Conservation (phyloP, 2,329 filamentous ascomycete species). For the Aspergillus oerlinghausenensis region DNA sequence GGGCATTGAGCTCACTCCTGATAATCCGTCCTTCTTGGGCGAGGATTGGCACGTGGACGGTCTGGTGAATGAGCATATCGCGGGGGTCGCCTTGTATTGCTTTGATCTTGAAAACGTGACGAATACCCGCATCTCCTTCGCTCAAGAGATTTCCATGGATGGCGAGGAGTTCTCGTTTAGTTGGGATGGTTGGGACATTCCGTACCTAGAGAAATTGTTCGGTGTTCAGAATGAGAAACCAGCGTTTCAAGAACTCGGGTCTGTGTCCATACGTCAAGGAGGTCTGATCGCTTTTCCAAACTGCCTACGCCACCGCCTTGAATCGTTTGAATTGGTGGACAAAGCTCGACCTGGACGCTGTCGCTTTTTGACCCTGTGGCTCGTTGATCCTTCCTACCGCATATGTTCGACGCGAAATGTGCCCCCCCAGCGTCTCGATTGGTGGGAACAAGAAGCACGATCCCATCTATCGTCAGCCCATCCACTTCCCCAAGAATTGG, state of each 20-base stretch:
- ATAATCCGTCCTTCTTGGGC: conserved; percentile 5
- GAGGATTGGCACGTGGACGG: conserved; percentile 11
- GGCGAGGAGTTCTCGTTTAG: neutral
- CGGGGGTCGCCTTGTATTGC: conserved; percentile 1
- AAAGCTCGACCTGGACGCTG: conserved; percentile 6
- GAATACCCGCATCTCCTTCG: conserved; percentile 6
- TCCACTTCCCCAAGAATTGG: neutral
- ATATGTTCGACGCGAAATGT: conserved; percentile 12
- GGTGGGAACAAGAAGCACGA: conserved; percentile 1
- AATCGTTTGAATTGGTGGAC: conserved; percentile 7
- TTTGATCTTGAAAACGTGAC: conserved; percentile 9
- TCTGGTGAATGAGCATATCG: conserved; percentile 8
- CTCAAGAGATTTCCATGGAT: neutral
- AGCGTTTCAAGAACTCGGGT: conserved; percentile 8
- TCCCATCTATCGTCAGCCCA: neutral
- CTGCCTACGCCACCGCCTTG: conserved; percentile 6
- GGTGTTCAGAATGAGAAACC: neutral
- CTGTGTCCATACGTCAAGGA: conserved; percentile 6
- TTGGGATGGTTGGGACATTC: conserved; percentile 4
- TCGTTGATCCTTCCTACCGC: conserved; percentile 12
- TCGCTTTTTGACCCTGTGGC: conserved; percentile 8
- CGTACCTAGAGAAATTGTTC: conserved; percentile 8
- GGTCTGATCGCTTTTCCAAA: conserved; percentile 11
- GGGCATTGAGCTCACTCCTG: conserved; percentile 9
- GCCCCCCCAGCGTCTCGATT: conserved; percentile 9